A percentile compares a stretch with the other conserved stretches of the same genome.
Conservation (phyloP, 2,329 filamentous ascomycete genomes). For the Didymella pomorum region DNA sequence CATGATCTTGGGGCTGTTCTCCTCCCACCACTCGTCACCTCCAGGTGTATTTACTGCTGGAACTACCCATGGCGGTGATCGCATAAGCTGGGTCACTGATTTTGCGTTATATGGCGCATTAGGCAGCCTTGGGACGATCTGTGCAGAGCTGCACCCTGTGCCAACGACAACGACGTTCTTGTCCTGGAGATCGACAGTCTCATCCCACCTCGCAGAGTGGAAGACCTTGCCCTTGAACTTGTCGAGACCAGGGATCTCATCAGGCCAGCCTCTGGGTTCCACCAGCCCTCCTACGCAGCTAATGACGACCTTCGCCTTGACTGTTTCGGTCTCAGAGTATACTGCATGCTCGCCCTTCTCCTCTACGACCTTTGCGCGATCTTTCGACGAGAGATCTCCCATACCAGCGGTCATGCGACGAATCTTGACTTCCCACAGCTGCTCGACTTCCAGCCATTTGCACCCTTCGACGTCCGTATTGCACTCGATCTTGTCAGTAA, state of each 20-base stretch:
- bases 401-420: constrained; percentile 60
- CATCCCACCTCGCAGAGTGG: constrained; percentile 65
- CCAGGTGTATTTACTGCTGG: constrained; percentile 51
- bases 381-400: constrained; percentile 61
- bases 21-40: constrained; percentile 55
- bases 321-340: constrained; percentile 60
- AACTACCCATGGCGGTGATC: constrained; percentile 65
- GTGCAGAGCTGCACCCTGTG: constrained; percentile 65
- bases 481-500: constrained; percentile 66
- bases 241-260: constrained; percentile 61
- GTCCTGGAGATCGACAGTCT: constrained; percentile 60
- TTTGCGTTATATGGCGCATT: constrained; percentile 59
- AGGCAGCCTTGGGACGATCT: constrained; percentile 62
- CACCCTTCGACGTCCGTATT: constrained; percentile 65
- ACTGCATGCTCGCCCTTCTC: constrained; percentile 57
- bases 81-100: constrained; percentile 67
- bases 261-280: constrained; percentile 61
- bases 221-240: constrained; percentile 64
- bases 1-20: constrained; percentile 58
- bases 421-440: constrained; percentile 64
- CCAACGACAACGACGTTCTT: constrained; percentile 67
- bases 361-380: constrained; percentile 55
- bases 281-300: constrained; percentile 65
- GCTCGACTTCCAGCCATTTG: constrained; percentile 61
- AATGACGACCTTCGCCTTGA: constrained; percentile 63